Percentiles rank a stretch among this genome's conserved stretches.
phyloP scores from a whole-genome alignment of 1,284 basidiomycete species.

The Phaffia rhodozyma region DNA sequence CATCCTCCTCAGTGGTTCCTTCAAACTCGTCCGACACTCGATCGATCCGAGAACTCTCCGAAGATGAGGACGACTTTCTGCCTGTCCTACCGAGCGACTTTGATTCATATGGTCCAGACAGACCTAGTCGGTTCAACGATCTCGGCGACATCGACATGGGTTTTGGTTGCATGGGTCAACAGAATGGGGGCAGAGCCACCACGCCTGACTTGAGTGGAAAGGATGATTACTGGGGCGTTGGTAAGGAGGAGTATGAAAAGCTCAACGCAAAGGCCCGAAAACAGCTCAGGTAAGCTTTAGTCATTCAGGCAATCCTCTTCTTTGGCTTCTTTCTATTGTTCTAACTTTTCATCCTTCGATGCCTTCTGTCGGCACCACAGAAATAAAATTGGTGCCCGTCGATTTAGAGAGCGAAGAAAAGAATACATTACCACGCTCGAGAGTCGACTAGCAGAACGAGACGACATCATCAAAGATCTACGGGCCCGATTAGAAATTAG shows the following conservation, averaged over 20 bases:
- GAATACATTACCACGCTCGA: slow-evolving; percentile 91
- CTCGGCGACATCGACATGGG: background rate
- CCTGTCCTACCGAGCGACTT: slow-evolving; percentile 9
- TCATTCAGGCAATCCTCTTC: background rate
- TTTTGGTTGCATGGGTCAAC: background rate
- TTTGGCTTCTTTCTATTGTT: background rate
- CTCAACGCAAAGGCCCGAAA: slow-evolving; percentile 92
- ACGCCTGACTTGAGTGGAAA: slow-evolving; percentile 9
- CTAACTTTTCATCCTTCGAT: background rate
- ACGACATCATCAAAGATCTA: slow-evolving; percentile 76
- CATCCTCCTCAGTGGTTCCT: no score
- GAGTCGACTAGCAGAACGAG: slow-evolving; percentile 83
- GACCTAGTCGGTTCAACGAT: background rate
- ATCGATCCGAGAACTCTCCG: no score
- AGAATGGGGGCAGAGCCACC: background rate
- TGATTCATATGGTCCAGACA: slow-evolving; percentile 1
- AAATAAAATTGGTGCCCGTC: slow-evolving; percentile 93
- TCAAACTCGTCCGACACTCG: no score
- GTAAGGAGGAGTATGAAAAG: slow-evolving; percentile 77
- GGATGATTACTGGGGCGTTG: slow-evolving; percentile 11
- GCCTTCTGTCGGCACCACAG: slow-evolving; percentile 28
- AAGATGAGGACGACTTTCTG: background rate
- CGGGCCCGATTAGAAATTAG: slow-evolving; percentile 31
- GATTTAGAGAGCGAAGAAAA: slow-evolving; percentile 87
- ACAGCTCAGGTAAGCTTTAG: slow-evolving; percentile 46